These are phyloP conservation scores for Cryptosporidium baileyi DNA, from an alignment of 169 alveolate species.

Conservation along the genomic window DNA sequence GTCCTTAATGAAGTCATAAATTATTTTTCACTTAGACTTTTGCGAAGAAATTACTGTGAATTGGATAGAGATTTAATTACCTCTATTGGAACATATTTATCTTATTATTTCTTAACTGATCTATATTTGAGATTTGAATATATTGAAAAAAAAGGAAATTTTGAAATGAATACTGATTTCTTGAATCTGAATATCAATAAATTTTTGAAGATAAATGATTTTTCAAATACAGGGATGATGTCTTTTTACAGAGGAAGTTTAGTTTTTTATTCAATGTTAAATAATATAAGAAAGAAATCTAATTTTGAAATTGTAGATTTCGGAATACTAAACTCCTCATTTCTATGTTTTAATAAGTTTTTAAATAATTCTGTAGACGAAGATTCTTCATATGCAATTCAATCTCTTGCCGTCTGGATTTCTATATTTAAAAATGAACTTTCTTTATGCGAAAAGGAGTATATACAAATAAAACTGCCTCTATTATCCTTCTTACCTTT, in stretches of 20 bases:
- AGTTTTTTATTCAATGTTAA: slow-evolving; percentile 1
- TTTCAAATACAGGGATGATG: neutral
- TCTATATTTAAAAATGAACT: slow-evolving; percentile 22
- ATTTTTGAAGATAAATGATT: neutral
- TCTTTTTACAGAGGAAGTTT: slow-evolving; percentile 31
- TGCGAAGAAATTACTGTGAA: neutral
- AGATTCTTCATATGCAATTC: slow-evolving; percentile 1
- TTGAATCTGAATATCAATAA: neutral
- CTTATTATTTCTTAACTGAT: neutral
- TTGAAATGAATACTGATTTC: too few species aligned
- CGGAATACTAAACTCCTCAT: neutral
- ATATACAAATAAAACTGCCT: neutral
- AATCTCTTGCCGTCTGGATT: slow-evolving; percentile 4
- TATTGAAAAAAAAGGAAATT: neutral
- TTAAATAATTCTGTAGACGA: neutral
- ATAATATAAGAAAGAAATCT: neutral
- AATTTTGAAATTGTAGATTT: neutral
- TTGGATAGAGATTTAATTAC: slow-evolving; percentile 19
- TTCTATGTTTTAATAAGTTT: neutral
- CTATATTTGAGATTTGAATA: neutral
- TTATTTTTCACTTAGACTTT: neutral
- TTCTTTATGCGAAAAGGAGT: neutral
- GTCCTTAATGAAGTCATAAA: neutral
- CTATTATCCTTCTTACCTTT: neutral
- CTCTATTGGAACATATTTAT: slow-evolving; percentile 4